phyloP scores from a whole-genome alignment of 1,139 yeast genomes.

The Lodderomyces theae region DNA sequence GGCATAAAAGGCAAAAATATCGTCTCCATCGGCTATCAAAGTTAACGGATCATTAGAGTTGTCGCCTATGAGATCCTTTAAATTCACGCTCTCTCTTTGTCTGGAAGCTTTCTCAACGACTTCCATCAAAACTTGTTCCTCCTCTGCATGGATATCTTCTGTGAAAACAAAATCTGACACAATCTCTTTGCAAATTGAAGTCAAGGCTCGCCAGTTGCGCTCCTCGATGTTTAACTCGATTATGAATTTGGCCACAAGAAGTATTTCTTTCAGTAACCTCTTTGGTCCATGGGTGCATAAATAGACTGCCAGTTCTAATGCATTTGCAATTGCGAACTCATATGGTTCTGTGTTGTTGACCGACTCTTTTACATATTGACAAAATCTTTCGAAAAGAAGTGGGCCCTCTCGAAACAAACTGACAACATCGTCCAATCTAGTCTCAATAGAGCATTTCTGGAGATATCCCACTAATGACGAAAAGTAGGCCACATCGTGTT shows the following conservation, averaged over 20 bases:
- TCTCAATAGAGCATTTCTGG: slow-evolving; percentile 8
- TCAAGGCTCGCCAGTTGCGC: slow-evolving; percentile 10
- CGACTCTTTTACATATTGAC: slow-evolving; percentile 13
- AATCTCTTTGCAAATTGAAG: slow-evolving; percentile 24
- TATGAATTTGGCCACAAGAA: slow-evolving; percentile 16
- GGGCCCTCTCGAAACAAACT: slow-evolving; percentile 15
- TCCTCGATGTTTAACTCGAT: slow-evolving; percentile 9
- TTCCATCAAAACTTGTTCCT: slow-evolving; percentile 1
- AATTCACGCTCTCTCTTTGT: not conserved
- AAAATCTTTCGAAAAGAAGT: slow-evolving; percentile 15
- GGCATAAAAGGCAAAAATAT: slow-evolving; percentile 19
- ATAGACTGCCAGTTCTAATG: slow-evolving; percentile 40
- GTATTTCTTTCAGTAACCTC: slow-evolving; percentile 7
- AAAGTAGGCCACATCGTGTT: slow-evolving; percentile 8
- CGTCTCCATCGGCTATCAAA: slow-evolving; percentile 4
- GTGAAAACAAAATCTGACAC: slow-evolving; percentile 26
- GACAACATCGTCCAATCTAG: slow-evolving; percentile 18
- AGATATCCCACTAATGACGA: slow-evolving; percentile 20
- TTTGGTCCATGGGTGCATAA: slow-evolving; percentile 21
- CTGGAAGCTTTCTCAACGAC: not conserved
- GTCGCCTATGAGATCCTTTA: not conserved
- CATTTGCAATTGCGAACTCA: slow-evolving; percentile 43
- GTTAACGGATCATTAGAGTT: not conserved
- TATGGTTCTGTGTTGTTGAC: slow-evolving; percentile 14
- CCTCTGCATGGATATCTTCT: slow-evolving; percentile 2